Base-by-base conservation (phyloP, 2,329 filamentous ascomycete genomes). In the Lachnellula subtilissima region DNA sequence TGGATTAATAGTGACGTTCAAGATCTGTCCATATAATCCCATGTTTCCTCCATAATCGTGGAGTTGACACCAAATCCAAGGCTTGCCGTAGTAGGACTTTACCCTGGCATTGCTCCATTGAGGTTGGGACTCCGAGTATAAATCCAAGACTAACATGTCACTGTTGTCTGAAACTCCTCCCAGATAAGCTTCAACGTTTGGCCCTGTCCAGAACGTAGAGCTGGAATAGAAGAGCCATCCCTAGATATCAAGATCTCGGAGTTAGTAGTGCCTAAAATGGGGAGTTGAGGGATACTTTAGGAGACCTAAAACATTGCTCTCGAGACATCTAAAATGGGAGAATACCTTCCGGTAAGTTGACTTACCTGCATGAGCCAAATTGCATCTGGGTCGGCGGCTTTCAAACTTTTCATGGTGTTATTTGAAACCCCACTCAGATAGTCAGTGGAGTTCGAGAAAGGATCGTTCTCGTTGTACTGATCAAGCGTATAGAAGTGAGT, bases 41-140 rank as follows among this genome's bases (percentile, higher is more conserved):
- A 74, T 72, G 60, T 75, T 79, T 15, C 74, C 76, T 5, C 78
- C 78, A 56, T 76, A 81, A 56, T 74, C 72, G 59, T 80, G 78
- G 6, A 81, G 65, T 60, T 80, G 69, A 60, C 77, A 80, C 78
- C 78, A 81, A 37, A 81, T 74, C 78, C 78, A 81, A 0, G 76
- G 74, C 60, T 79, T 79, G 17, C 78, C 77, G 56, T 73, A 76
- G 63, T 78, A 82, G 0, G 73, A 75, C 15, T 76, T 71, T 0
- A 77, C 79, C 8, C 75, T 70, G 59, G 36, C 8, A 19, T 37
- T 42, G n/a, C 75, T 74, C 78, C 79, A 81, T 55, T 80, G 74
- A 0, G 78, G 78, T 8, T 71, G 63, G 6, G 71, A 72, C 56
- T 81, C 78, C 0, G 77, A 77, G 58, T 74, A 78, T 2, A 81